phyloP scores from a whole-genome alignment of 129 eudicot genomes.

The Pittosporum tobira region DNA sequence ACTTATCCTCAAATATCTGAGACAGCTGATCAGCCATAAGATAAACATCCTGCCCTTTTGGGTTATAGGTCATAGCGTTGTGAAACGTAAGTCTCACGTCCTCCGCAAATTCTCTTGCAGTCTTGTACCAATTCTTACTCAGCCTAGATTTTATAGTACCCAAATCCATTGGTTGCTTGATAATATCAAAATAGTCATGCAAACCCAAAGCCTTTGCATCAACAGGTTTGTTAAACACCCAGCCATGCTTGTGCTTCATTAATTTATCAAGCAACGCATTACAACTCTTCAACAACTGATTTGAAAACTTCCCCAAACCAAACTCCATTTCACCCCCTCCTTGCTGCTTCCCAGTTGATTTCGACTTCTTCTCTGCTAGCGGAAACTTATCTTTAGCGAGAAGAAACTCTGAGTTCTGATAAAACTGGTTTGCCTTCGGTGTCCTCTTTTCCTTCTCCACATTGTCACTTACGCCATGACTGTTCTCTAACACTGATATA shows the following conservation, averaged over 20 bases:
- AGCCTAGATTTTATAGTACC: conserved; percentile 75
- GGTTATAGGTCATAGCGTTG: conserved; percentile 86
- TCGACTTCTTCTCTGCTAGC: conserved; percentile 42
- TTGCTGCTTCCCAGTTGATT: conserved; percentile 39
- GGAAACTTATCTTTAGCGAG: conserved; percentile 61
- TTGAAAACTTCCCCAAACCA: conserved; percentile 36
- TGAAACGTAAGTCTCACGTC: conserved; percentile 81
- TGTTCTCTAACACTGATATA: conserved; percentile 41
- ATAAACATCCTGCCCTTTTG: conserved; percentile 83
- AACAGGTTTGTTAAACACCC: conserved; percentile 88
- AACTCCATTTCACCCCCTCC: conserved; percentile 38
- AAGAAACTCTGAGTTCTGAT: conserved; percentile 53
- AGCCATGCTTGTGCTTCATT: conserved; percentile 89
- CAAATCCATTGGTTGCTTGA: conserved; percentile 86
- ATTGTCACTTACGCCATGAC: conserved; percentile 26
- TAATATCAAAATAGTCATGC: conserved; percentile 76
- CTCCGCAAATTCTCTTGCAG: conserved; percentile 68
- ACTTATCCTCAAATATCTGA: conserved; percentile 72
- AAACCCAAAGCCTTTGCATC: conserved; percentile 73
- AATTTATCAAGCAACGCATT: conserved; percentile 48
- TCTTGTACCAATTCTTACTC: conserved; percentile 56
- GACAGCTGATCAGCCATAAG: conserved; percentile 65
- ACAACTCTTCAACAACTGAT: conserved; percentile 51
- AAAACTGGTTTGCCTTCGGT: conserved; percentile 51
- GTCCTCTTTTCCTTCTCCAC: conserved; percentile 58